Percentiles rank a stretch among this genome's conserved stretches.
phyloP scores from a whole-genome alignment of 139 green algal species.

The Chlorella sorokiniana region DNA sequence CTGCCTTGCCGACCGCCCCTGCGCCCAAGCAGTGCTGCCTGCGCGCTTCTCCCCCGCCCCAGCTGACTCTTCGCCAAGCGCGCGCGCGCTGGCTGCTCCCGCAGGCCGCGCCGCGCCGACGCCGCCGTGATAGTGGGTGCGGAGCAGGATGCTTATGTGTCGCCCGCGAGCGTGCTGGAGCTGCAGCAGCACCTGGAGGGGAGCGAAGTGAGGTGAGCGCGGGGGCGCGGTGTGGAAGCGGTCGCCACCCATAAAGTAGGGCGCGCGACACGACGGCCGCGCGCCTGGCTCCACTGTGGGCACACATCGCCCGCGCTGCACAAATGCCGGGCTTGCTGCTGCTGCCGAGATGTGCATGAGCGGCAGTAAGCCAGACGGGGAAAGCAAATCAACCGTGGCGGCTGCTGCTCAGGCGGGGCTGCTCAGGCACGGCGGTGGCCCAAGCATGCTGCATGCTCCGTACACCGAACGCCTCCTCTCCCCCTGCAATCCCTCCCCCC shows the following conservation, averaged over 20 bases:
- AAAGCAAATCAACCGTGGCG: too few relatives aligned
- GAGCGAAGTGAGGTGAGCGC: conserved; percentile 69
- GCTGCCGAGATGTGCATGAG: too few relatives aligned
- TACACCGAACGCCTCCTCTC: not conserved
- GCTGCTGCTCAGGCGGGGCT: too few relatives aligned
- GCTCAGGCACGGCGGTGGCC: too few relatives aligned
- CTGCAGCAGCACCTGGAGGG: conserved; percentile 64
- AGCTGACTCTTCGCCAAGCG: not conserved
- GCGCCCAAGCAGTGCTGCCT: not conserved
- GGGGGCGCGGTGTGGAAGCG: conserved; percentile 53
- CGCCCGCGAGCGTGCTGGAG: conserved; percentile 53
- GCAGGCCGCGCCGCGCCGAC: conserved; percentile 66
- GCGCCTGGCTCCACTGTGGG: not conserved
- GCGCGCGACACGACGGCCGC: too few relatives aligned
- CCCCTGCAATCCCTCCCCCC: not conserved
- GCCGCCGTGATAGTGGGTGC: conserved; percentile 80
- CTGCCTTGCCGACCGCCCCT: too few relatives aligned
- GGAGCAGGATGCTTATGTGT: conserved; percentile 79
- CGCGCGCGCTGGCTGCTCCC: not conserved
- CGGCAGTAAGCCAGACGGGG: too few relatives aligned
- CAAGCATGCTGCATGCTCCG: too few relatives aligned
- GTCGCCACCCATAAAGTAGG: not conserved
- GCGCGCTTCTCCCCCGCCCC: not conserved
- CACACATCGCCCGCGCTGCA: too few relatives aligned
- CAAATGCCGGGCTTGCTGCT: too few relatives aligned